Evolutionary conservation across 1,139 yeast genomes (phyloP).

Genomic region (Kodamaea plutei): DNA sequence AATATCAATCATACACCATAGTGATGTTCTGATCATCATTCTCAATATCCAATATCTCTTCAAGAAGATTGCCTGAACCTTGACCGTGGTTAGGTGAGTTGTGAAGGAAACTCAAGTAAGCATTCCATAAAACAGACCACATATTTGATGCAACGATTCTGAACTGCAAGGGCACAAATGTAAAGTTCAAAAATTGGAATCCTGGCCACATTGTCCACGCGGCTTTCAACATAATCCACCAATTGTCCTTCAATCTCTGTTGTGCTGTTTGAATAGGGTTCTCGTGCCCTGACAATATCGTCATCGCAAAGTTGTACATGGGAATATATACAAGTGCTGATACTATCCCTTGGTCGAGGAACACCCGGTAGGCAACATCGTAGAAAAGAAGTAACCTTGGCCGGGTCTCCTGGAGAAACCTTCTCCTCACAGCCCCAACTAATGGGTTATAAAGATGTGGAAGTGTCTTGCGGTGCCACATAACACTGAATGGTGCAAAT

Average conservation of each 20-base stretch:
- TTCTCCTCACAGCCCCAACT: conserved; percentile 14
- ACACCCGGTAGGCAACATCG: conserved; percentile 35
- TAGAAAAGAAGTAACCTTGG: conserved; percentile 19
- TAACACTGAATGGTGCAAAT: conserved; percentile 72
- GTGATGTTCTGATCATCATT: conserved; percentile 26
- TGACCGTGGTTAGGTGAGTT: conserved; percentile 45
- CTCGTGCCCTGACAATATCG: conserved; percentile 33
- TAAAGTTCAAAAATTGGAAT: conserved; percentile 37
- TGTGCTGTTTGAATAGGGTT: conserved; percentile 32
- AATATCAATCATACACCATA: conserved; percentile 24
- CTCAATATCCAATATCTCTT: conserved; percentile 40
- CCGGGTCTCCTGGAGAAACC: conserved; percentile 13
- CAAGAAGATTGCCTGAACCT: conserved; percentile 33
- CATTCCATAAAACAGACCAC: conserved; percentile 45
- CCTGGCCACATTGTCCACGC: conserved; percentile 46
- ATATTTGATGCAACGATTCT: conserved; percentile 37
- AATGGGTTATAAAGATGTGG: conserved; percentile 47
- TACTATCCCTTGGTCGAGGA: conserved; percentile 33
- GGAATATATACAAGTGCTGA: conserved; percentile 41
- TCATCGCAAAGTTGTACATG: conserved; percentile 40
- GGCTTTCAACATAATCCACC: conserved; percentile 42
- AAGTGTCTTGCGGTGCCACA: conserved; percentile 60
- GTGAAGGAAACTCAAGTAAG: conserved; percentile 42
- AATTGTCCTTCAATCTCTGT: conserved; percentile 34
- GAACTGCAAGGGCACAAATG: conserved; percentile 39